phyloP scores from a whole-genome alignment of 1,139 yeast genomes.

The Pichia sp. region DNA sequence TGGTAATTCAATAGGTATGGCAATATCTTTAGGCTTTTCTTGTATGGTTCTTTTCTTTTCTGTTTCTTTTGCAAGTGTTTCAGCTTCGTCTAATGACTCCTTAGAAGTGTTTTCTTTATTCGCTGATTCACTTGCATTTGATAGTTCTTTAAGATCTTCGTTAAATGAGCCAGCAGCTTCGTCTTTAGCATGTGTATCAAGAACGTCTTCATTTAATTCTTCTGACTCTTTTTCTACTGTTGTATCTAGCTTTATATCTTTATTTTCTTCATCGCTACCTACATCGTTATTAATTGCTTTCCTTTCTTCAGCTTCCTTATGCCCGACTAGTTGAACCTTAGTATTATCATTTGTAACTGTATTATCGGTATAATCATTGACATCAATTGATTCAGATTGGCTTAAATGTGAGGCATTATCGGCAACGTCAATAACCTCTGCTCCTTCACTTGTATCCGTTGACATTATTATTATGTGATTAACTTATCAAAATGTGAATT shows the following conservation, averaged over 20 bases:
- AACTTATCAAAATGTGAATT: not conserved
- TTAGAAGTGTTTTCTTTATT: not conserved
- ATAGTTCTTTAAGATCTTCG: not conserved
- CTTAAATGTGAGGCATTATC: not conserved
- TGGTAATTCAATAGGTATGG: not conserved
- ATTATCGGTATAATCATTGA: not conserved
- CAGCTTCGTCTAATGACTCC: not conserved
- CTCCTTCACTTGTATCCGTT: not conserved
- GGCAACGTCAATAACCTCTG: not conserved
- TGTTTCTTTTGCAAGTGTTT: not conserved
- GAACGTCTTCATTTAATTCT: not conserved
- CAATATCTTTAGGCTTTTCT: not conserved
- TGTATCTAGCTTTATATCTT: too few relatives aligned
- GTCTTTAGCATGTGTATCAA: not conserved
- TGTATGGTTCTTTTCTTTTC: not conserved
- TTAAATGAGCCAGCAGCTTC: not conserved
- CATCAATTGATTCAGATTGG: not conserved
- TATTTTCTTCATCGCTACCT: not conserved
- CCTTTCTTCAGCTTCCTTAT: not conserved
- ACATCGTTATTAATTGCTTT: not conserved
- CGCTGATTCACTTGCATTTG: not conserved
- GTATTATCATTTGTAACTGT: not conserved
- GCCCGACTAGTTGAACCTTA: too few relatives aligned
- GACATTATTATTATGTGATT: not conserved
- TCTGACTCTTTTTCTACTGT: not conserved